These are phyloP conservation scores for Harrya chromipes DNA, from an alignment of 768 basidiomycete species.

Conservation along the genomic window DNA sequence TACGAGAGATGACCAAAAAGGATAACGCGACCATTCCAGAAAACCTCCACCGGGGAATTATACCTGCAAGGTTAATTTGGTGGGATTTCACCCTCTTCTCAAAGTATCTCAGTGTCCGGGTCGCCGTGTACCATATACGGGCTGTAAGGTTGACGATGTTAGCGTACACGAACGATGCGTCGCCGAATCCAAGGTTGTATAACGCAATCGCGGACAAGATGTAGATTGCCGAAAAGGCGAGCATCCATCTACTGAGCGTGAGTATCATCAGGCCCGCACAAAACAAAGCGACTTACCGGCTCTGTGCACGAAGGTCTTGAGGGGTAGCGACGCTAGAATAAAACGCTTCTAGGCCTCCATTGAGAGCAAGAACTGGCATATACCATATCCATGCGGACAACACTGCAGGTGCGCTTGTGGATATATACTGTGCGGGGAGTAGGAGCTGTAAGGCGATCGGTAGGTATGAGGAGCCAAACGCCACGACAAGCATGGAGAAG, in stretches of 20 bases:
- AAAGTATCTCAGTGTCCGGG: conserved; percentile 52
- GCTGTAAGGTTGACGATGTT: conserved; percentile 66
- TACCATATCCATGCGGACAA: conserved; percentile 83
- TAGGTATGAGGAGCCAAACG: conserved; percentile 76
- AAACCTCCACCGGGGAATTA: conserved; percentile 30
- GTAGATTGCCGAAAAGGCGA: conserved; percentile 69
- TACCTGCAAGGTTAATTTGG: conserved; percentile 10
- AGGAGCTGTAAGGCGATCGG: conserved; percentile 64
- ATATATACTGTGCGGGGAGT: conserved; percentile 65
- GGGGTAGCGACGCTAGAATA: conserved; percentile 74
- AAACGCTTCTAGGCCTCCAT: conserved; percentile 92
- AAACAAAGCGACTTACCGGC: conserved; percentile 40
- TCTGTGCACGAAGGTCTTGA: conserved; percentile 65
- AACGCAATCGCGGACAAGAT: conserved; percentile 48
- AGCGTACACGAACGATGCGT: conserved; percentile 70
- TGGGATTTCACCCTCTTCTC: conserved; percentile 12
- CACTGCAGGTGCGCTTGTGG: conserved; percentile 77
- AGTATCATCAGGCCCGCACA: neutral
- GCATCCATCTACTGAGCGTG: conserved; percentile 58
- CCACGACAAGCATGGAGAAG: conserved; percentile 63
- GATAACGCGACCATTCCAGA: conserved; percentile 21
- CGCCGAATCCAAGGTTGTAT: conserved; percentile 51
- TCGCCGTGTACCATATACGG: conserved; percentile 58
- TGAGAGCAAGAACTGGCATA: conserved; percentile 85
- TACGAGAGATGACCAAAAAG: conserved; percentile 18